Base-by-base conservation (phyloP, 2,329 filamentous ascomycete species). In the Aspergillus candidus region DNA sequence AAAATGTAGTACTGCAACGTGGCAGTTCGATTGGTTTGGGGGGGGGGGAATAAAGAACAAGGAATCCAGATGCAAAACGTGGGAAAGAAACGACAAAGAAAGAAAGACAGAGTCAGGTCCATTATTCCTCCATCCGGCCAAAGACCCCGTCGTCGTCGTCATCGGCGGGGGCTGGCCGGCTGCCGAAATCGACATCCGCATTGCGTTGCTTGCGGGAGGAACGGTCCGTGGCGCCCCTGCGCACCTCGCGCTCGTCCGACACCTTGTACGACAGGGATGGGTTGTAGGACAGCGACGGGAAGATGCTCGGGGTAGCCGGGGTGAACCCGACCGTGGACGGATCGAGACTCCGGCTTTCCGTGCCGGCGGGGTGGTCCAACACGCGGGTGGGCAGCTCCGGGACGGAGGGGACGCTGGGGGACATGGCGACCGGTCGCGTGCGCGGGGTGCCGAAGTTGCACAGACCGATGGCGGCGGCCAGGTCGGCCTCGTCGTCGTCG, bases 91-190 rank as follows among this genome's bases (percentile, higher is more conserved):
- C 32, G 31, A 34, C 10, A 37, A 31, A 43, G 17, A 30, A 37
- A n/a, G 41, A 22, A 33, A 17, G n/a, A 18, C 18, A 13, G 18
- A 27, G 15, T 31, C 4, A 27, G 12, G 13, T 18, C 27, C 31
- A 71, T 67, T 75, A 93, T 68, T 94, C 88, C 70, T 98, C 93
- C 91, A 97, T 97, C 55, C 82, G 81, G 45, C 90, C 90, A 73
- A 98, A 98, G 58, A 97, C 86, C 61, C 90, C 90, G 54, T 96
- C 90, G 54, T 97, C 91, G 51, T 94, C 89, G 57, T 95, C 90
- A 57, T 94, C 87, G 65, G 82, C 84, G 50, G 84, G 79, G 40
- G 79, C 78, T 12, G 59, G 49, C 33, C 61, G 60, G 50, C 53
- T 61, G 32, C 59, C 53, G 48, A 64, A 65, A 51, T 65, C 61